These are phyloP conservation scores for Crepidotus variabilis DNA, from an alignment of 768 basidiomycete genomes.

Conservation along the genomic window DNA sequence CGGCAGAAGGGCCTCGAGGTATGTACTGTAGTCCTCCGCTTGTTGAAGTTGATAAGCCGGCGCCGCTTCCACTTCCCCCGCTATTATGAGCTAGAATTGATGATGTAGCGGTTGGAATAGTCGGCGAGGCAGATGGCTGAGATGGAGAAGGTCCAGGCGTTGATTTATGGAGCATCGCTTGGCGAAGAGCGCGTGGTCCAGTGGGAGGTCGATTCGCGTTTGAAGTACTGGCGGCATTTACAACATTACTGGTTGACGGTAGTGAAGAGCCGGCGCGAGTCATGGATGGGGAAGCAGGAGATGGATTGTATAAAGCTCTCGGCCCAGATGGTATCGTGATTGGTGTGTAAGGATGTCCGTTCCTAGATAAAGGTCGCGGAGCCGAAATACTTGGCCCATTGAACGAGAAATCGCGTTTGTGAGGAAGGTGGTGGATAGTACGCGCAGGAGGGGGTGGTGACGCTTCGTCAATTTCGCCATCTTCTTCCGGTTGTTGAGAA, in stretches of 20 bases:
- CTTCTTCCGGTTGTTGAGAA: slow-evolving; percentile 28
- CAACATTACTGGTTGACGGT: not conserved
- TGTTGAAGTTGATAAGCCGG: no score
- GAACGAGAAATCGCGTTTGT: no score
- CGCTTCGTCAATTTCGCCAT: slow-evolving; percentile 42
- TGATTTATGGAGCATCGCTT: no score
- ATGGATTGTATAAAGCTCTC: not conserved
- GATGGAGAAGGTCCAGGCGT: not conserved
- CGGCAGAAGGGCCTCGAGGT: slow-evolving; percentile 50
- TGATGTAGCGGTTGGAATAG: not conserved
- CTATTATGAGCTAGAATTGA: not conserved
- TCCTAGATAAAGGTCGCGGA: no score
- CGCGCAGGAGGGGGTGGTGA: slow-evolving; percentile 5
- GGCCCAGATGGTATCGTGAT: no score
- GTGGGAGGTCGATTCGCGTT: slow-evolving; percentile 41
- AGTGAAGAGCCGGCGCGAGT: not conserved
- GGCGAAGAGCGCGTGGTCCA: slow-evolving; percentile 37
- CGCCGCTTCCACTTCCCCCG: not conserved
- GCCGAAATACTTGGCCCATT: no score
- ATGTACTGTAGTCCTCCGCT: slow-evolving; percentile 26
- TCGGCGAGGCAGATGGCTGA: not conserved
- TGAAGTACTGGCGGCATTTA: not conserved
- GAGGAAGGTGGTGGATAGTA: no score
- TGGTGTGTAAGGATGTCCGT: no score
- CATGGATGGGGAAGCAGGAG: not conserved